Base-by-base conservation (phyloP, 1,284 basidiomycete species). In the Naganishia liquefaciens region DNA sequence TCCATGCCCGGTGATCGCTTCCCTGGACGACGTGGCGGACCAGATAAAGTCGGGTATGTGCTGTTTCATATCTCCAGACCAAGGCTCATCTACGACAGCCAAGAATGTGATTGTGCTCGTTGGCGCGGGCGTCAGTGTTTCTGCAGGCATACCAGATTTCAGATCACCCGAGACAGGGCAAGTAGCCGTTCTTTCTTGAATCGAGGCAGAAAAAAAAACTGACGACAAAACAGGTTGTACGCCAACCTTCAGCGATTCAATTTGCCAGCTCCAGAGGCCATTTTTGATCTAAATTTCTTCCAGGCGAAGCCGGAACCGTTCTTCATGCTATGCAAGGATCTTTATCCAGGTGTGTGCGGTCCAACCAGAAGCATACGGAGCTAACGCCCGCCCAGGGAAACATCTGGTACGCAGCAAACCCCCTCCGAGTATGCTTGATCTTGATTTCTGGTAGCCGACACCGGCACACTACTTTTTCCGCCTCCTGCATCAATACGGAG, bases 381-480 rank as follows among this genome's bases (percentile, higher is more conserved):
- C 51, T 39, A n/a, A 53, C 37, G 17, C 6, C n/a, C 17, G 4
- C 17, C 28, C 25, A 64, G 55, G 55, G n/a, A 54, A 53, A 54
- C 46, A 53, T 33, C 46, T 61, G 3, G 52, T 54, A 27, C 21
- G 52, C 49, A 1, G 13, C 7, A 21, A 21, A 3, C 30, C 27
- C 19, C n/a, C 30, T 39, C 15, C 33, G 13, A 3, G 19, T 39
- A 40, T 7, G 13, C 7, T 1, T 13, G 0, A 19, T 10, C 43
- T 37, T 42, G 27, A 21, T 9, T 37, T 4, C 0, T 7, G 42
- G n/a, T 43, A 79, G 50, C 95, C 95, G 0, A 96, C 94, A 0
- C 79, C 86, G 1, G 88, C 93, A 0, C 95, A 99, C 75, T 90
- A 91, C 61, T 98, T 98, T 79, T 85, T 97, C 70, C 84, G 68